Base-by-base conservation (phyloP, 345 rosid species). In the Eucalyptus sp. region DNA sequence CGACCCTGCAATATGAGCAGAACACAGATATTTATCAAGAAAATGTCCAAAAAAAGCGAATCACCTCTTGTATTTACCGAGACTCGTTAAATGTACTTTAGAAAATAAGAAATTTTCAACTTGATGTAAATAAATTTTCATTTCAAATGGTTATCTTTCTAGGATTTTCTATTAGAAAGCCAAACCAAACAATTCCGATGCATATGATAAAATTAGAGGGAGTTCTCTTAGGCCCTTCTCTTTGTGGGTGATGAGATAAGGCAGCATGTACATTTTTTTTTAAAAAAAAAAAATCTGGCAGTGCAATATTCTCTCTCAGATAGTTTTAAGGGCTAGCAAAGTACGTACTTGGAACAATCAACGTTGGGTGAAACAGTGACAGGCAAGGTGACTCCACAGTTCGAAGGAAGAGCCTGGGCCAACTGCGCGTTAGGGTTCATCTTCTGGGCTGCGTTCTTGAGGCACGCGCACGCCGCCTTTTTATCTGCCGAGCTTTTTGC, bases 381-480 rank as follows among this genome's bases (percentile, higher is more conserved):
- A 2, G 96, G 92, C 89, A 94, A 88, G 60, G 49, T 93, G 91
- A 95, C 94, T 18, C 93, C 92, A 86, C 97, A 96, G 85, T 94
- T 94, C 64, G 85, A 83, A 6, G 98, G 95, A 52, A 96, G 95
- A 60, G 94, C 92, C 91, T 94, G 90, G 86, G 97, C 96, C 86
- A 93, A 80, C 88, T 94, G 93, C 44, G 93, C 22, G 18, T 94
- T 95, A 15, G 93, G 96, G 31, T 94, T 95, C 5, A 96, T 89
- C 87, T 90, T 80, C 88, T 91, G 89, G 44, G 98, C 92, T 33
- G 93, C 93, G 18, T 95, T 89, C 68, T 96, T 94, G 68, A 96
- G 93, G 94, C 99, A 96, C 83, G 90, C 81, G 44, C 99, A 96
- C 88, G 95, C 97, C 27, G 95, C 90, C 89, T 93, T 92, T 89